Evolutionary conservation across 768 basidiomycete species (phyloP), one percentile per base, ranked within the genome.

Genomic region (Tulasnella sp.): DNA sequence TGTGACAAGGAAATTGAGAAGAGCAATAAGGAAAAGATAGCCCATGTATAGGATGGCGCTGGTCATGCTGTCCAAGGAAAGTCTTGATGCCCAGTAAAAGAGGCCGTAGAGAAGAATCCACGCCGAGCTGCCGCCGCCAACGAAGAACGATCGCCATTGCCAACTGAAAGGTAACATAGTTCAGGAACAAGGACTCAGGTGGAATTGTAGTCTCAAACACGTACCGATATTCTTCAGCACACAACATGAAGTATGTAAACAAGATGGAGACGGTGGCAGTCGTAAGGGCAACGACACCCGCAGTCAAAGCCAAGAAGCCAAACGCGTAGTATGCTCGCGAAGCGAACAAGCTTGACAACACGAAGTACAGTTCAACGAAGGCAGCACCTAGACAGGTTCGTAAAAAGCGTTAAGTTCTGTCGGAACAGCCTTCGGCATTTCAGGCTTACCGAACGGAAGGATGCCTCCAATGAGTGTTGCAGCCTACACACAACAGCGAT

Each of bases 121-220:
- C 79, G 95, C 87, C 3, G 94, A 90, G 74, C 90, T 92, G 29
- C 95, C 94, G 9, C 94, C 96, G 40, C 96, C 96, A 36, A 88
- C 90, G 74, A 95, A 77, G 84, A 98, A 97, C 5, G 93, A 86
- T 62, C 94, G 87, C 96, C 96, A 98, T 73, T 98, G 95, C 95
- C 95, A 98, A 73, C 94, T 91, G 73, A 36, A 39, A 32, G 34
- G 35, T 22, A 52, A 22, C 5, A 22, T 6, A 22, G 19, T 22
- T 52, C 14, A 52, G 47, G 12, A 37, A 14, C 34, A 63, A 39
- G 16, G 35, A 6, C 41, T 44, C 16, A 78, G 84, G 72, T n/a
- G 22, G 19, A 1, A 32, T 5, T 26, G 42, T 9, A 42, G 67
- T 6, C 3, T 17, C 2, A 17, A 16, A 34, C 5, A 67, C 74